phyloP scores from a whole-genome alignment of 2,329 filamentous ascomycete genomes.

The Paraphaeosphaeria minitans region DNA sequence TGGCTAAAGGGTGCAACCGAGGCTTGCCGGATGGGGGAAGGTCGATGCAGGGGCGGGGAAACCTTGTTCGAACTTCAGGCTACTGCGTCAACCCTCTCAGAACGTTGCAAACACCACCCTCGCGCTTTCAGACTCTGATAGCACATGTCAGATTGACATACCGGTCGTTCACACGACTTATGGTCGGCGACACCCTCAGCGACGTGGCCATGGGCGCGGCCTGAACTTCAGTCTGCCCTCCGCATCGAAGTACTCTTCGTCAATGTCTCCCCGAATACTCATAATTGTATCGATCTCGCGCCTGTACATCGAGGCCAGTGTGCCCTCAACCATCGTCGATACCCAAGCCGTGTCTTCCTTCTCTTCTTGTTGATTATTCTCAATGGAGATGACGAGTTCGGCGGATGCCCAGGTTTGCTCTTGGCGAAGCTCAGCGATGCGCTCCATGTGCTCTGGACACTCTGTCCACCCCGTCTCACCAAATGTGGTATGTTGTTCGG shows the following conservation, averaged over 20 bases:
- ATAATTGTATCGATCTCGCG: background rate
- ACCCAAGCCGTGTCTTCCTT: background rate
- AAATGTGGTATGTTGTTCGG: constrained; percentile 21
- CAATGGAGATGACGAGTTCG: constrained; percentile 12
- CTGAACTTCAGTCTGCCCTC: background rate
- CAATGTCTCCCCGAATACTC: background rate
- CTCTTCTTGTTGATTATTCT: background rate
- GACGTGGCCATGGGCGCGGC: background rate
- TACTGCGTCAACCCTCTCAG: background rate
- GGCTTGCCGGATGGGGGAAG: constrained; percentile 4
- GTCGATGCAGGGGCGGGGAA: background rate
- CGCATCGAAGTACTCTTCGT: background rate
- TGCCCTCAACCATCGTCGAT: background rate
- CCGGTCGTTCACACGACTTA: background rate
- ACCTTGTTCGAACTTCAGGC: constrained; percentile 9
- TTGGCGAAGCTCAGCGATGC: constrained; percentile 21
- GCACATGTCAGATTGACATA: background rate
- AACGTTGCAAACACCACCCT: background rate
- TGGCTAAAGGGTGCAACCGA: background rate
- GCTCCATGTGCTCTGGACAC: constrained; percentile 31
- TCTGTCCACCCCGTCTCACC: constrained; percentile 27
- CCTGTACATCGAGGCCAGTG: background rate
- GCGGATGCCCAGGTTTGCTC: constrained; percentile 29
- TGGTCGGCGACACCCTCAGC: background rate
- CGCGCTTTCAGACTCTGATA: background rate